Percentiles rank a stretch among this genome's conserved stretches.
Conservation (phyloP, 805 yeast species). For the Nakazawaea ambrosiae region DNA sequence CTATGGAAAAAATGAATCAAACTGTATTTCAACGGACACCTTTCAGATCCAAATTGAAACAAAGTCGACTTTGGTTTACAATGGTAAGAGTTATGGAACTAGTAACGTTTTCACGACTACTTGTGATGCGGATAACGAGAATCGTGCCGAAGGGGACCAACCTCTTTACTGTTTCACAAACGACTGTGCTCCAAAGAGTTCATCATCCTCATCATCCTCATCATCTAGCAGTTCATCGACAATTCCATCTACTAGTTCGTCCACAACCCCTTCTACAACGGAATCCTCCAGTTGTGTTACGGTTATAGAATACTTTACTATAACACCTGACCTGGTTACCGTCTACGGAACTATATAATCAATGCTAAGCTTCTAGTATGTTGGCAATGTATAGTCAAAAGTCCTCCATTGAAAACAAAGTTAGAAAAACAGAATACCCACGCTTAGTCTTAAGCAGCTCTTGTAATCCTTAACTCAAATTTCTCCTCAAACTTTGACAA, state of each 20-base stretch:
- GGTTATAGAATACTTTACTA: not conserved
- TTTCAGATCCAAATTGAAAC: not conserved
- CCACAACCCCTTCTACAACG: not conserved
- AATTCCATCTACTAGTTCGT: not conserved
- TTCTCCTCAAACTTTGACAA: too few species aligned
- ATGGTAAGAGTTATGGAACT: not conserved
- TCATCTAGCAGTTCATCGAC: not conserved
- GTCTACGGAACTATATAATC: not conserved
- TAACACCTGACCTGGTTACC: slow-evolving; percentile 3
- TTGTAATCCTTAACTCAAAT: too few species aligned
- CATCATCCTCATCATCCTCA: not conserved
- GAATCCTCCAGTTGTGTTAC: not conserved
- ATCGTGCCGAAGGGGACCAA: not conserved
- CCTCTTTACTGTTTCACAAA: slow-evolving; percentile 1
- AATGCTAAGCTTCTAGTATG: too few species aligned
- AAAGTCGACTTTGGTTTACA: not conserved
- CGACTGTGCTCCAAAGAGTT: not conserved
- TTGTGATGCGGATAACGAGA: slow-evolving; percentile 2
- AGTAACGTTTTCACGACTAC: slow-evolving; percentile 1
- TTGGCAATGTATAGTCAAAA: too few species aligned
- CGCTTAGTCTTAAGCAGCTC: too few species aligned
- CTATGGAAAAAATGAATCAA: not conserved
- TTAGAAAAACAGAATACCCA: too few species aligned
- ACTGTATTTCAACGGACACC: slow-evolving; percentile 3
- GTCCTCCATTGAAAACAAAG: too few species aligned